Base-by-base conservation (phyloP, 2,329 filamentous ascomycete genomes). In the Hymenoscyphus fructigenus region DNA sequence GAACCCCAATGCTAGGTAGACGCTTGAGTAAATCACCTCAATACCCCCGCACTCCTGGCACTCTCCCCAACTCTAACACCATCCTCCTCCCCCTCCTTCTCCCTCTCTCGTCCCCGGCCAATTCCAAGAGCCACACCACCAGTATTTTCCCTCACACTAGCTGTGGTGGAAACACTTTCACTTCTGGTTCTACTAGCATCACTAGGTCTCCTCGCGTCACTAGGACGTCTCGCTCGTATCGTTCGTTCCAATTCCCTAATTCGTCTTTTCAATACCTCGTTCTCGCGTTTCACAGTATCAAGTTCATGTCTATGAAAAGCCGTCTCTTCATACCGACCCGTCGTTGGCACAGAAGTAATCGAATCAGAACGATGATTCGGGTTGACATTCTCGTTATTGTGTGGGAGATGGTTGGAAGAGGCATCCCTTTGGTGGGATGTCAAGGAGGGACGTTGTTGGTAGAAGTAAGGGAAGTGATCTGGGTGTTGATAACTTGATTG, bases 11-110 rank as follows among this genome's bases (percentile, higher is more conserved):
- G 10, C 9, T 15, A 14, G 10, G 4, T 38, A 38, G 34, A 12
- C 12, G 14, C 10, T 50, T 3, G 9, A 50, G 44, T 12, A 50
- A 50, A 59, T 66, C 59, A 68, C 47, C 63, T 65, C 59, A 66
- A 50, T 61, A 78, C 79, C 0, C 78, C 76, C 14, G 68, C 61
- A 69, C 83, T 87, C 1, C 85, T 83, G 0, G 86, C 86, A 67
- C 85, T 88, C 77, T 88, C 85, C 1, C 86, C 86, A 32, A 88
- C 85, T 60, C 81, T 80, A 55, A 88, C 75, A 72, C 86, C 85
- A 57, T 87, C 85, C 55, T 87, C 85, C 57, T 88, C 85, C 7
- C 41, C 66, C 14, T 69, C 67, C 57, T 66, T 78, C 59, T 83
- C 81, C 9, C 81, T 75, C 12, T 81, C 80, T 7, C 76, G 71